Percentiles rank a stretch among this genome's conserved stretches.
Conservation (phyloP, 1,284 basidiomycete species). For the Mycosarcoma maydis region DNA sequence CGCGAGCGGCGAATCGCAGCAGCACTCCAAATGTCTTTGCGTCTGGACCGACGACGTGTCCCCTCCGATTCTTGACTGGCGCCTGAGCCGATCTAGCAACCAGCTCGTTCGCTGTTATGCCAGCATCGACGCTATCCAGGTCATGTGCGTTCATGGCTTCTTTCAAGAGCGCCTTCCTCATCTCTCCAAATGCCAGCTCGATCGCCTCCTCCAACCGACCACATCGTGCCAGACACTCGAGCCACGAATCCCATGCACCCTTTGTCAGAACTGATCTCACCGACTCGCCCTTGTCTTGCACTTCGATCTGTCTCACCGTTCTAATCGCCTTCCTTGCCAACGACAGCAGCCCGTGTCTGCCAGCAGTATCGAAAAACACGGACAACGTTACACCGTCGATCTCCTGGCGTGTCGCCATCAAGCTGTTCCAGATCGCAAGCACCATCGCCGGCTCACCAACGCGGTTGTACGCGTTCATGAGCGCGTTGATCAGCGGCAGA, state of each 20-base stretch:
- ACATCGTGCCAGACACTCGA: conserved; percentile 86
- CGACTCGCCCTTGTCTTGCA: conserved; percentile 71
- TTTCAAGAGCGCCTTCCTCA: conserved; percentile 67
- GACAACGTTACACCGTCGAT: conserved; percentile 77
- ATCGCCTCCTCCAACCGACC: conserved; percentile 77
- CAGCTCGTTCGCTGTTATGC: conserved; percentile 2
- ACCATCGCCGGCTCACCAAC: conserved; percentile 77
- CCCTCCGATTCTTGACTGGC: conserved; percentile 18
- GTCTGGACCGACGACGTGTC: conserved; percentile 48
- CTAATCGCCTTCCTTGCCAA: conserved; percentile 32
- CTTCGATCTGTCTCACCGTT: conserved; percentile 28
- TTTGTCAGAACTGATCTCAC: conserved; percentile 72
- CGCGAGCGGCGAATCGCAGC: conserved; percentile 65
- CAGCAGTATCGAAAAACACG: conserved; percentile 85
- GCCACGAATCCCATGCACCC: conserved; percentile 76
- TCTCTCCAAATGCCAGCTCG: conserved; percentile 75
- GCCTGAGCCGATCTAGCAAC: conserved; percentile 5
- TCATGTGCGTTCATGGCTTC: conserved; percentile 6
- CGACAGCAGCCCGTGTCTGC: conserved; percentile 70
- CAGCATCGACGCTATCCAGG: background rate
- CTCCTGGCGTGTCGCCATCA: conserved; percentile 68
- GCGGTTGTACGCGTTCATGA: conserved; percentile 89
- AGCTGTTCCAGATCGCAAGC: conserved; percentile 81
- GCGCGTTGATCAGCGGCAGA: conserved; percentile 79
- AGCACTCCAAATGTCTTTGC: conserved; percentile 66